phyloP scores from a whole-genome alignment of 371 early-diverging fungal genomes.

The Funneliformis caledonium region DNA sequence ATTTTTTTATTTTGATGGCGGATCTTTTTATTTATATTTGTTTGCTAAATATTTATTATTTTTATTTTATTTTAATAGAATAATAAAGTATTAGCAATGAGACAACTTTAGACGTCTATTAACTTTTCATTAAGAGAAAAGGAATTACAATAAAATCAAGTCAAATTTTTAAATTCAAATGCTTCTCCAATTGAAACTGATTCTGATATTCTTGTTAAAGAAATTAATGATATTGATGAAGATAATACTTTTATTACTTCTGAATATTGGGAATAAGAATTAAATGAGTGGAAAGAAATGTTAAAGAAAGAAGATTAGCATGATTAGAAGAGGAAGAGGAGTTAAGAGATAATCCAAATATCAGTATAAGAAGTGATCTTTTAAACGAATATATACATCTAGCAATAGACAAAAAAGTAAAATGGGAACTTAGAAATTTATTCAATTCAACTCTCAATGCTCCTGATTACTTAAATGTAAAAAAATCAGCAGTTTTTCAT shows the following conservation, averaged over 20 bases:
- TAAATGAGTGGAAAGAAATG: constrained; percentile 6
- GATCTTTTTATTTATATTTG: too few species aligned
- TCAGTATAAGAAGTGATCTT: constrained; percentile 24
- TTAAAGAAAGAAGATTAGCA: constrained; percentile 1
- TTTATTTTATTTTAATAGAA: background rate
- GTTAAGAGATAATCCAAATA: background rate
- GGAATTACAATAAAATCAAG: background rate
- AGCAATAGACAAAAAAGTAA: constrained; percentile 2
- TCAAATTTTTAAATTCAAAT: background rate
- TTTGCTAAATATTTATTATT: too few species aligned
- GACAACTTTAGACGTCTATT: background rate
- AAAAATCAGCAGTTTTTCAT: background rate
- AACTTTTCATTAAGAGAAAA: constrained; percentile 23
- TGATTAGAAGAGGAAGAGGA: constrained; percentile 18
- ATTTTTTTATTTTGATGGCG: too few species aligned
- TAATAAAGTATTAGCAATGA: constrained; percentile 28
- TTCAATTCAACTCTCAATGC: background rate
- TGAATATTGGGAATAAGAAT: constrained; percentile 4
- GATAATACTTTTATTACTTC: background rate
- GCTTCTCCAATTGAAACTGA: background rate
- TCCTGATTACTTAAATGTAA: background rate
- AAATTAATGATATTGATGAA: background rate
- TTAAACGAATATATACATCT: constrained; percentile 27
- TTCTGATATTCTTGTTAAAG: background rate
- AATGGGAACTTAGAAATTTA: constrained; percentile 9